phyloP scores from a whole-genome alignment of 2,329 filamentous ascomycete species.

The Phyllosticta citribraziliensis region DNA sequence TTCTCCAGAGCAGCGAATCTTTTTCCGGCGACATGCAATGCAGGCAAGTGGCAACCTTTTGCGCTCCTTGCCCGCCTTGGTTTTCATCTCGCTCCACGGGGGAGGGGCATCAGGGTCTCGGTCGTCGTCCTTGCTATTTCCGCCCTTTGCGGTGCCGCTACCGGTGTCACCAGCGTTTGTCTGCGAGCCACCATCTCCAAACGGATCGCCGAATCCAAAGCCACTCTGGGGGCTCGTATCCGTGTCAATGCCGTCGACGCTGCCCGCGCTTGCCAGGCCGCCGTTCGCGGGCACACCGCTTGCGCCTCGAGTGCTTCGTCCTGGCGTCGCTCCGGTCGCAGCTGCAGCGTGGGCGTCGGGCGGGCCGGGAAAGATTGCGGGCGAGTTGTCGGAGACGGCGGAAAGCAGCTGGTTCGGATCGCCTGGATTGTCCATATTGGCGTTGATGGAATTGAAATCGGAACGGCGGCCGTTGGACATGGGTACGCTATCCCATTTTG shows the following conservation, averaged over 20 bases:
- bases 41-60: conserved; percentile 89
- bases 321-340: background rate
- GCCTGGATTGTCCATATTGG: background rate
- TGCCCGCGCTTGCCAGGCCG: conserved; percentile 16
- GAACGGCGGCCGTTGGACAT: background rate
- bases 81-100: conserved; percentile 44
- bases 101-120: conserved; percentile 28
- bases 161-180: background rate
- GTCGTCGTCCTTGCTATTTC: conserved; percentile 1
- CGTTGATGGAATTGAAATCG: background rate
- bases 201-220: conserved; percentile 18
- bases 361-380: background rate
- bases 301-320: conserved; percentile 21
- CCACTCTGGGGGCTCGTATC: conserved; percentile 24
- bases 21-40: conserved; percentile 91
- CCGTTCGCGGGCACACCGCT: background rate
- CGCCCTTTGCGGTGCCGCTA: background rate
- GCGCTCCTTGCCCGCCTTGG: conserved; percentile 79
- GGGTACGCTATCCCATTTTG: background rate
- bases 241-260: conserved; percentile 20
- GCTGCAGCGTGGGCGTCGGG: conserved; percentile 18
- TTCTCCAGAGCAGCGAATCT: conserved; percentile 95
- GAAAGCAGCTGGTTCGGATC: background rate
- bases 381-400: background rate
- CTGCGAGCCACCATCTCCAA: conserved; percentile 17